Percentiles rank a stretch among this genome's conserved stretches.
Evolutionary conservation across 352 stramenopile species (phyloP).

Genomic region (Phytophthora fragariae): DNA sequence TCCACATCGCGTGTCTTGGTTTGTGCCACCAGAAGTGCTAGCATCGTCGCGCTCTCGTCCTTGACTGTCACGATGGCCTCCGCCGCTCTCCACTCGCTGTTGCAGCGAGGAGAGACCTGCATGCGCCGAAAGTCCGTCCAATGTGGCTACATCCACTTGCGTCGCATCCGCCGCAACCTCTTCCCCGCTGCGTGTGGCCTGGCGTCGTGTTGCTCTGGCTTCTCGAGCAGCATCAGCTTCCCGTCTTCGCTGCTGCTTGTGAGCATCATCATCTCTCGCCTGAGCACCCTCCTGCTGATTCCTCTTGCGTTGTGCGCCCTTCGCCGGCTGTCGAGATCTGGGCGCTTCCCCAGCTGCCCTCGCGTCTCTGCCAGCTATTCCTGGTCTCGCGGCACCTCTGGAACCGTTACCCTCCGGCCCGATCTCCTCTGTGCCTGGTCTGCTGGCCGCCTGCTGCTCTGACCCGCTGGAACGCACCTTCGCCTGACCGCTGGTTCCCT

Average conservation of each 20-base stretch:
- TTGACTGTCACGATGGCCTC: not conserved
- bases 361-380: not conserved
- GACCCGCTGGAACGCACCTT: not conserved
- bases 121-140: not conserved
- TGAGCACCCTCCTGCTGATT: not conserved
- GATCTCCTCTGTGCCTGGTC: not conserved
- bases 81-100: not conserved
- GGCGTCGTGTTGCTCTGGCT: not conserved
- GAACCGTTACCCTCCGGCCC: not conserved
- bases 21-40: not conserved
- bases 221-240: not conserved
- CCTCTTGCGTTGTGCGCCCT: not conserved
- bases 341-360: not conserved
- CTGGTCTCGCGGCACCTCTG: not conserved
- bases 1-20: not conserved
- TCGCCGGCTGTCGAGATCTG: not conserved
- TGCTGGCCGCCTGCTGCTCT: not conserved
- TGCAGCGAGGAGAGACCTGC: not conserved
- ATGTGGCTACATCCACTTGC: not conserved
- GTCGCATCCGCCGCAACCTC: not conserved
- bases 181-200: not conserved
- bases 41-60: not conserved
- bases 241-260: not conserved
- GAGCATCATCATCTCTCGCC: not conserved
- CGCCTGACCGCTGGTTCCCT: not conserved